Evolutionary conservation across 2,329 filamentous ascomycete species (phyloP), one percentile per base, ranked within the genome.

Genomic region (Aspergillus pseudoglaucus): DNA sequence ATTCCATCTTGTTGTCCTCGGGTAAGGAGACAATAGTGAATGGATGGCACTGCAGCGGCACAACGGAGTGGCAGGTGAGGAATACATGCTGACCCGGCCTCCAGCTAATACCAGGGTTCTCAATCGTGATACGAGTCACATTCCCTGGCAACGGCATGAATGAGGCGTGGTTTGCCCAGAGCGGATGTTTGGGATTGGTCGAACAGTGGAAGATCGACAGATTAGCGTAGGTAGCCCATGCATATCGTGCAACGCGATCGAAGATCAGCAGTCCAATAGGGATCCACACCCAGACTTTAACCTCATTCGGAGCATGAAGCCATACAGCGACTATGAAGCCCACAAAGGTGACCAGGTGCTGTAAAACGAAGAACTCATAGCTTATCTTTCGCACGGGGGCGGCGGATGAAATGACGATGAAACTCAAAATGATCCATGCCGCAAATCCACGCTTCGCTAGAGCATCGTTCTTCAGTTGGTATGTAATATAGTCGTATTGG

Each of bases 41-140:
- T 0, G 82, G 83, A 53, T 86, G 82, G 20, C 76, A 78, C 56
- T 84, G 79, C 2, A 85, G 63, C 1, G 79, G 80, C 15, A 74
- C 71, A 33, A 83, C 60, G 0, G 71, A 72, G 56, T 78, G 82
- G 56, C 72, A 82, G 4, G 78, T 77, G 2, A 85, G 65, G 54
- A 83, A 83, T 0, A 80, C 73, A 59, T 85, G 82, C 51, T 85
- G 82, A 1, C 82, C 83, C 3, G 82, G 73, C 23, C 63, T 72
- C 83, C 82, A 86, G 15, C 59, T 66, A 44, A 84, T 72, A 2
- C 76, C 74, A 1, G 78, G 78, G 18, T 79, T 72, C 1, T 68
- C 58, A 40, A 85, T 75, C 1, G 75, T 78, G 50, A 85, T 70
- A 7, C 75, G 74, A 3, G 80, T 83, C 23, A 79, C 73, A 42